phyloP scores from a whole-genome alignment of 1,139 yeast genomes.

The Insectozyma bohioensis region DNA sequence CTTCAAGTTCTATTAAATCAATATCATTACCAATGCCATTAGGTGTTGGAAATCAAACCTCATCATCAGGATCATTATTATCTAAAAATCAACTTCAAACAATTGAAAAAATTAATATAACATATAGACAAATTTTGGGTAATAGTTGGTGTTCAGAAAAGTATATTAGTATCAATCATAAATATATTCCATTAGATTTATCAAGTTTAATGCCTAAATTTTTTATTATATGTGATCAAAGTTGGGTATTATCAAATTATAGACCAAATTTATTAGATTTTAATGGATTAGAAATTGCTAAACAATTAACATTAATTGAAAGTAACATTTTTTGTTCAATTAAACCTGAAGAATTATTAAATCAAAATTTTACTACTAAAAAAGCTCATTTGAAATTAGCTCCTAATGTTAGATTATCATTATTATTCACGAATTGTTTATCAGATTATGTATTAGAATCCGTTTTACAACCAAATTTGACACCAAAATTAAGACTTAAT shows the following conservation, averaged over 20 bases:
- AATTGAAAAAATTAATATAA: slow-evolving; percentile 45
- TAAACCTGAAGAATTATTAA: slow-evolving; percentile 69
- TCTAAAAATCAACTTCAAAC: slow-evolving; percentile 38
- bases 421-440: slow-evolving; percentile 74
- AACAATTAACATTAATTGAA: slow-evolving; percentile 81
- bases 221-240: slow-evolving; percentile 42
- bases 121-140: slow-evolving; percentile 51
- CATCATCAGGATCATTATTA: slow-evolving; percentile 38
- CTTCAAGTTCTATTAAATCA: slow-evolving; percentile 38
- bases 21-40: slow-evolving; percentile 44
- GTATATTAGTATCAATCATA: slow-evolving; percentile 26
- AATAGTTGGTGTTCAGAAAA: slow-evolving; percentile 46
- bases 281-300: slow-evolving; percentile 80
- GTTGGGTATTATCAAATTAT: slow-evolving; percentile 47
- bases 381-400: slow-evolving; percentile 63
- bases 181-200: slow-evolving; percentile 31
- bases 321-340: slow-evolving; percentile 67
- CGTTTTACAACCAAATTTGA: slow-evolving; percentile 55
- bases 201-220: slow-evolving; percentile 33
- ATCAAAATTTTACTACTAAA: slow-evolving; percentile 68
- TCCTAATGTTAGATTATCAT: slow-evolving; percentile 70
- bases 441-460: slow-evolving; percentile 84
- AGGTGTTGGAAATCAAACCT: slow-evolving; percentile 43
- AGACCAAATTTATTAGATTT: slow-evolving; percentile 62
- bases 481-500: slow-evolving; percentile 52